These are phyloP conservation scores for Aspergillus affinis DNA, from an alignment of 495 filamentous ascomycete species.

Conservation along the genomic window DNA sequence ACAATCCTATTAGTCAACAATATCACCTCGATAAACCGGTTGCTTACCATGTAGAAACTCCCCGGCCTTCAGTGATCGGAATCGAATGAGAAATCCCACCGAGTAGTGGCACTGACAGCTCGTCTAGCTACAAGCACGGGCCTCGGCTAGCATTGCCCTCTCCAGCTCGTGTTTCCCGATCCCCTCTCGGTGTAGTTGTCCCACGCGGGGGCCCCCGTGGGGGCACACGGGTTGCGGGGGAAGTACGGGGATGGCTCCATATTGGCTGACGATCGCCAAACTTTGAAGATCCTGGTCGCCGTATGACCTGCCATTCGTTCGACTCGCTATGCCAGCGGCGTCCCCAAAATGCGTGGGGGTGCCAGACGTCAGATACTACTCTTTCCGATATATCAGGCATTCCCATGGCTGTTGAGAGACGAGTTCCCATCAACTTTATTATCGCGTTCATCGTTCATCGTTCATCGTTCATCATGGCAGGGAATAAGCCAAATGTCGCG, in stretches of 20 bases:
- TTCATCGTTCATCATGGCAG: background rate
- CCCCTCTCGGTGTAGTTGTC: too few relatives aligned
- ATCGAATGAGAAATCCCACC: background rate
- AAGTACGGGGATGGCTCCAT: too few relatives aligned
- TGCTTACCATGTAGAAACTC: too few relatives aligned
- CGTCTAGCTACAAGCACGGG: too few relatives aligned
- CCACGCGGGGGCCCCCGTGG: background rate
- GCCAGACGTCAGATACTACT: background rate
- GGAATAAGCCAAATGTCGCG: background rate
- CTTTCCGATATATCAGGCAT: background rate
- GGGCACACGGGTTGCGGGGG: background rate
- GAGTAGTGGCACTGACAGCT: background rate
- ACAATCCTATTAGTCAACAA: too few relatives aligned
- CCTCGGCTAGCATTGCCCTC: too few relatives aligned
- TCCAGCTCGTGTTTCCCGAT: too few relatives aligned
- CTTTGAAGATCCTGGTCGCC: background rate
- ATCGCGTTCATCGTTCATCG: background rate
- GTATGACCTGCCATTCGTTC: too few relatives aligned
- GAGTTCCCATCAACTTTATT: background rate
- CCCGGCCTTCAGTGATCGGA: background rate
- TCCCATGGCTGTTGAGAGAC: background rate
- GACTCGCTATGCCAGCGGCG: background rate
- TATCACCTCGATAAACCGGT: too few relatives aligned
- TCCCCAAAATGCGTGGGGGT: background rate
- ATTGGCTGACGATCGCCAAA: background rate